Evolutionary conservation across 2,329 filamentous ascomycete genomes (phyloP), one percentile per base, ranked within the genome.

Genomic region (Leptographium procerum): DNA sequence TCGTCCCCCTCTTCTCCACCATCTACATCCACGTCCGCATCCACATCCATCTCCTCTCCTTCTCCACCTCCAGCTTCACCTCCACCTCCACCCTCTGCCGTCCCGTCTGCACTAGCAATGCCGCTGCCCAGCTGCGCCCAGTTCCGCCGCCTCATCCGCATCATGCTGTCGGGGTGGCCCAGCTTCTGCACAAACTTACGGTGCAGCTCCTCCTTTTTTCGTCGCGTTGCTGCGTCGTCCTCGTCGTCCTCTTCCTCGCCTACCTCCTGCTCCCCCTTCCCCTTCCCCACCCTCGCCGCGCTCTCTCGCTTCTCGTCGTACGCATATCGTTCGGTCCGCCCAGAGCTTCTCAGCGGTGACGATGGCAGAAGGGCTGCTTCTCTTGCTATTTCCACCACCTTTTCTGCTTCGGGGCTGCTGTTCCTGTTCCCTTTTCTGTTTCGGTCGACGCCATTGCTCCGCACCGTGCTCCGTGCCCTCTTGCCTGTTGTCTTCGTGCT

Each of bases 1-100:
- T 91, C 85, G 97, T 88, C 0, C 92, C 94, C 0, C 94, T 97
- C 61, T 97, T 79, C 69, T 96, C 96, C 57, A 79, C 77, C 70
- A 83, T 85, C n/a, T 81, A 61, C 75, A 2, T 80, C 78, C 9
- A 74, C 80, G 78, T 80, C 78, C 10, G n/a, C n/a, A n/a, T 85
- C n/a, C 81, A 61, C 75, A 2, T 80, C 78, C 9, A 74, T 80
- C 78, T 80, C 78, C 10, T 74, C 80, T 7, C 77, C 78, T 2
- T 70, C 75, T 0, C 81, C 87, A 0, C 82, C 83, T 5, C 78
- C 80, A 1, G 24, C 56, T 13, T 11, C 36, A 16, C 75, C 80
- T 10, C 79, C 79, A 13, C 69, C 96, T 91, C 85, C 97, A 88
- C 0, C 92, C 14, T 68, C 74, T 56, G 77, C 75, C 1, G 75